Evolutionary conservation across 345 rosid species (phyloP).

Genomic region (Salix viminalis): DNA sequence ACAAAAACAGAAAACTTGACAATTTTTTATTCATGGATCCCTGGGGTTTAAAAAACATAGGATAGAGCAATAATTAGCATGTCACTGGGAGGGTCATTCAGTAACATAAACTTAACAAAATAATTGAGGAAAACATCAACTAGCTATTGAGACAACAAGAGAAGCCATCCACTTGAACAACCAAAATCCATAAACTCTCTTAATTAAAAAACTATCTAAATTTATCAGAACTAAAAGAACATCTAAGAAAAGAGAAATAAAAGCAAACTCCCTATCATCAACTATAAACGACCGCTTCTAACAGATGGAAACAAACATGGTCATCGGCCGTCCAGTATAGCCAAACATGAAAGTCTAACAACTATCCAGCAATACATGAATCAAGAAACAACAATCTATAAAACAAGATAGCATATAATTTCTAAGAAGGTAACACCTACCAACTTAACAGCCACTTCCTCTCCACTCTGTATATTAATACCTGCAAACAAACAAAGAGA

Average conservation of each 20-base stretch:
- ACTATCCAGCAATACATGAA: not conserved
- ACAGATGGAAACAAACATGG: not conserved
- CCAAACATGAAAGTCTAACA: not conserved
- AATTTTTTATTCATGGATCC: not conserved
- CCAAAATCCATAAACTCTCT: not conserved
- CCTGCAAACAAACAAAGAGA: constrained; percentile 31
- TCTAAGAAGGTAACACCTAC: constrained; percentile 28
- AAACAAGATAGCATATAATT: not conserved
- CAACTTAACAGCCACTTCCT: constrained; percentile 80
- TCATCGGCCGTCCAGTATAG: not conserved
- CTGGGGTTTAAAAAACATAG: not conserved
- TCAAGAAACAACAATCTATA: not conserved
- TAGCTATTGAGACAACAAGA: not conserved
- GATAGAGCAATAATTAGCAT: not conserved
- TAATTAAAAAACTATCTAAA: not conserved
- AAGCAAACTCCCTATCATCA: not conserved
- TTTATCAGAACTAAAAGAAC: not conserved
- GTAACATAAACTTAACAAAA: not conserved
- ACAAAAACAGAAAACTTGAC: not conserved
- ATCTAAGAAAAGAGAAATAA: not conserved
- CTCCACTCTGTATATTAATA: constrained; percentile 68
- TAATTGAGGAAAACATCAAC: not conserved
- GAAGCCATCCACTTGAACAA: not conserved
- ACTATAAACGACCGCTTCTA: not conserved
- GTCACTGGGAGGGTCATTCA: not conserved